Base-by-base conservation (phyloP, 1,284 basidiomycete species). In the Naganishia liquefaciens region DNA sequence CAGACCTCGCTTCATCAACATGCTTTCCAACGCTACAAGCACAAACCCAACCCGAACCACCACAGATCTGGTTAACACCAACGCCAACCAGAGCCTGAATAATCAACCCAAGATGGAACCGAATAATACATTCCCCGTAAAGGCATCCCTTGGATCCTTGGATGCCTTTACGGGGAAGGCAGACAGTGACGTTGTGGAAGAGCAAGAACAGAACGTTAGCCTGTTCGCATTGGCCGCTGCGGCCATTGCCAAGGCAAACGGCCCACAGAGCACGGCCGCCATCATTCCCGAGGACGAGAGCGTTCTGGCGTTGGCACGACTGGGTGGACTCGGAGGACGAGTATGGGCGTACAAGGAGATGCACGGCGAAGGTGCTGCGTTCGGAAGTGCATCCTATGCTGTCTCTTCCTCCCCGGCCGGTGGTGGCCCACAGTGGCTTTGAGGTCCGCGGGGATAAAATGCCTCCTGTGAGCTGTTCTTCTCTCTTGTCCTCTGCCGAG, bases 371-470 rank as follows among this genome's bases (percentile, higher is more conserved):
- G 43, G 47, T 27, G 52, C 46, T 25, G 25, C 68, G 60, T 60
- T 64, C 57, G 68, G 68, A 53, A 68, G 63, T 30, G 73, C 67
- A 69, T 70, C 72, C 65, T 57, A 60, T 27, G 39, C 62, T 57
- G 57, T 40, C 11, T 63, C 47, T 64, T 44, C 52, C 52, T 71
- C 73, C 62, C 71, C 70, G 68, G 76, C 70, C 66, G 73, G 74
- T 68, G 76, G 76, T 57, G 74, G 72, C 62, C 69, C 74, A 71
- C 77, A 73, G 75, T 79, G 78, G 78, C 74, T 78, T 78, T 79
- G 78, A 79, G 73, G 77, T 74, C 70, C 73, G 77, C 76, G 77
- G 76, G 76, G 77, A 77, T 75, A 77, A 73, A 72, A 71, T 74
- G 71, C 74, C 72, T 68, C 68, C 69, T 69, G 75, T 75, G 63